Conservation (phyloP, 2,329 filamentous ascomycete genomes). For the Xylariales sp. region DNA sequence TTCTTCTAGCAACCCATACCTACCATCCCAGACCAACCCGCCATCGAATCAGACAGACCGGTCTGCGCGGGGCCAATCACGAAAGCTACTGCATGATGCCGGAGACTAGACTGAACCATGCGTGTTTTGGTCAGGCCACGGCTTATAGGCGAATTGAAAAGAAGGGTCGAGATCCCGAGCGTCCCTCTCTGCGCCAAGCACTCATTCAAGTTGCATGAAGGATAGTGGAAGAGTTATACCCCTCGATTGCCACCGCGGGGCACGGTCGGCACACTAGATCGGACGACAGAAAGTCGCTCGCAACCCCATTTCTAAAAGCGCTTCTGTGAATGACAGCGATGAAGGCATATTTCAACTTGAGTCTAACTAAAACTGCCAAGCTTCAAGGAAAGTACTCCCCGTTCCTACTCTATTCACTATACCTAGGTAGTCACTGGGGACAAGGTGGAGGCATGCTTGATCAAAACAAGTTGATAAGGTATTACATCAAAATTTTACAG, state of each 20-base stretch:
- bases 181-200: slow-evolving; percentile 31
- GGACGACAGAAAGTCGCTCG: slow-evolving; percentile 2
- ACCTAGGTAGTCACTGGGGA: slow-evolving; percentile 4
- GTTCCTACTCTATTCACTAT: background rate
- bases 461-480: slow-evolving; percentile 15
- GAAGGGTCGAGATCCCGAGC: slow-evolving; percentile 29
- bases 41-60: slow-evolving; percentile 38
- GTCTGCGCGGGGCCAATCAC: slow-evolving; percentile 28
- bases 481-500: slow-evolving; percentile 33
- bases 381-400: slow-evolving; percentile 12
- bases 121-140: slow-evolving; percentile 32
- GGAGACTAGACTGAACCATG: slow-evolving; percentile 36
- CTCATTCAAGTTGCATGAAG: slow-evolving; percentile 28
- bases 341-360: slow-evolving; percentile 23
- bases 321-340: slow-evolving; percentile 1
- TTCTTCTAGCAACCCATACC: slow-evolving; percentile 4
- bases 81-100: slow-evolving; percentile 34
- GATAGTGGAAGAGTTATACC: slow-evolving; percentile 22
- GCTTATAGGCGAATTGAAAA: slow-evolving; percentile 28
- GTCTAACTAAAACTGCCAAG: slow-evolving; percentile 18
- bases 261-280: background rate
- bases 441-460: slow-evolving; percentile 11
- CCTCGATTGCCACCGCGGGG: slow-evolving; percentile 28
- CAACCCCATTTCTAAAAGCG: background rate
- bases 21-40: slow-evolving; percentile 19